Percentiles rank a stretch among this genome's conserved stretches.
Evolutionary conservation across 768 basidiomycete species (phyloP).

Genomic region (Russula earlei): DNA sequence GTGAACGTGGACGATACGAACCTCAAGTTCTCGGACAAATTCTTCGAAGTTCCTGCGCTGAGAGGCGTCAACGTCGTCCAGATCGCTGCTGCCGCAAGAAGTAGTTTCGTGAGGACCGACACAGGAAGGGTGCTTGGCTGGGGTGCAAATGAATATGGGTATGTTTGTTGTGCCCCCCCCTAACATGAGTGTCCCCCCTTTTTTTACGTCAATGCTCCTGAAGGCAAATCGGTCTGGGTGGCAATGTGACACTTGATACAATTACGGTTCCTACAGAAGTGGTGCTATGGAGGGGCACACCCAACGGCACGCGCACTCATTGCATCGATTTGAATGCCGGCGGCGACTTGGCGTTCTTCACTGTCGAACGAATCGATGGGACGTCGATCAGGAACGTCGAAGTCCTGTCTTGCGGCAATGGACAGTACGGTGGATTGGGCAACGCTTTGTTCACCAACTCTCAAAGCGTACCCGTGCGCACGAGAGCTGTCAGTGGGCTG

Average conservation of each 20-base stretch:
- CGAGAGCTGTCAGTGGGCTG: conserved; percentile 74
- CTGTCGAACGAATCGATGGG: conserved; percentile 45
- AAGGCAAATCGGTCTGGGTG: conserved; percentile 73
- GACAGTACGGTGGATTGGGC: conserved; percentile 73
- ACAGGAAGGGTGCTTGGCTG: conserved; percentile 74
- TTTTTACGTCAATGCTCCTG: conserved; percentile 3
- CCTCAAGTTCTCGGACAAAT: conserved; percentile 54
- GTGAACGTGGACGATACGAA: conserved; percentile 29
- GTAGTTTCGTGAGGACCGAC: conserved; percentile 62
- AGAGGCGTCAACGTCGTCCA: conserved; percentile 53
- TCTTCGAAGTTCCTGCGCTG: conserved; percentile 74
- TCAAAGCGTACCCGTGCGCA: conserved; percentile 59
- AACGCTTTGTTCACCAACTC: conserved; percentile 58
- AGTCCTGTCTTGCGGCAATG: conserved; percentile 73
- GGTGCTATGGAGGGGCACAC: conserved; percentile 51
- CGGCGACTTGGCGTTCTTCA: conserved; percentile 71
- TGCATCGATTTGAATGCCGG: conserved; percentile 64
- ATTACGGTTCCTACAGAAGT: conserved; percentile 84
- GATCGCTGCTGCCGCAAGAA: conserved; percentile 61
- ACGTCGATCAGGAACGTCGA: conserved; percentile 35
- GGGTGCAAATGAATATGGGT: conserved; percentile 88
- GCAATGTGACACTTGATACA: conserved; percentile 47
- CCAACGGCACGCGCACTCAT: conserved; percentile 41
- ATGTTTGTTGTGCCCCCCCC: conserved; percentile 17
- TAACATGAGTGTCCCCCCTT: background rate